Evolutionary conservation across 352 stramenopile genomes (phyloP).

Genomic region (Globisporangium mamillatum): DNA sequence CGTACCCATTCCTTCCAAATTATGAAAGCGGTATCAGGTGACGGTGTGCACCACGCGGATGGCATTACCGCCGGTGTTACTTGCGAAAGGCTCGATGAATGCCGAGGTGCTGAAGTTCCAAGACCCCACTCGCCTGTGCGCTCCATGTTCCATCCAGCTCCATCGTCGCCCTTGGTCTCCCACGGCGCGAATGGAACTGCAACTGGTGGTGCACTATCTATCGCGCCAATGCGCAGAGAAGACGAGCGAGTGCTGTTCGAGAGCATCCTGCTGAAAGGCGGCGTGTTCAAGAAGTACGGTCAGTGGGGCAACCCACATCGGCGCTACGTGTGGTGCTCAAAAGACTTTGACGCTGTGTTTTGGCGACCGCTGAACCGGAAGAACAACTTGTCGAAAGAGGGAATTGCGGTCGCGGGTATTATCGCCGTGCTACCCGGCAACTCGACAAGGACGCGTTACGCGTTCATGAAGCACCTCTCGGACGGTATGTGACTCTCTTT

Average conservation of each 20-base stretch:
- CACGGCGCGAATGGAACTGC: neutral
- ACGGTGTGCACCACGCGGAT: neutral
- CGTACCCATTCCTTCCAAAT: neutral
- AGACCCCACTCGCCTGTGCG: neutral
- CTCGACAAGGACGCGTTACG: constrained; percentile 56
- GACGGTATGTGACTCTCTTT: constrained; percentile 32
- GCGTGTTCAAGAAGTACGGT: constrained; percentile 74
- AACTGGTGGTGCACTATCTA: neutral
- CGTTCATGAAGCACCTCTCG: constrained; percentile 77
- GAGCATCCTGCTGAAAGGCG: constrained; percentile 61
- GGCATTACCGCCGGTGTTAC: neutral
- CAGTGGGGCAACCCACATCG: constrained; percentile 75
- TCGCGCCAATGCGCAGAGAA: constrained; percentile 8
- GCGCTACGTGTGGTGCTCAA: constrained; percentile 69
- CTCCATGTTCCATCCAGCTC: neutral
- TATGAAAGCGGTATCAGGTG: neutral
- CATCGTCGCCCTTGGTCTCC: neutral
- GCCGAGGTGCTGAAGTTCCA: neutral
- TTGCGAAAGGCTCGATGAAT: neutral
- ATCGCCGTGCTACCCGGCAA: constrained; percentile 56
- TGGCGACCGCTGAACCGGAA: constrained; percentile 76
- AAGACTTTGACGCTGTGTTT: constrained; percentile 59
- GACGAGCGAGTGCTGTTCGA: constrained; percentile 51
- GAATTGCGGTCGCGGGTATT: constrained; percentile 41
- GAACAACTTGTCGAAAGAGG: constrained; percentile 52